These are phyloP conservation scores for Trichosanthes truncata DNA, from an alignment of 306 rosid genomes.

Conservation along the genomic window DNA sequence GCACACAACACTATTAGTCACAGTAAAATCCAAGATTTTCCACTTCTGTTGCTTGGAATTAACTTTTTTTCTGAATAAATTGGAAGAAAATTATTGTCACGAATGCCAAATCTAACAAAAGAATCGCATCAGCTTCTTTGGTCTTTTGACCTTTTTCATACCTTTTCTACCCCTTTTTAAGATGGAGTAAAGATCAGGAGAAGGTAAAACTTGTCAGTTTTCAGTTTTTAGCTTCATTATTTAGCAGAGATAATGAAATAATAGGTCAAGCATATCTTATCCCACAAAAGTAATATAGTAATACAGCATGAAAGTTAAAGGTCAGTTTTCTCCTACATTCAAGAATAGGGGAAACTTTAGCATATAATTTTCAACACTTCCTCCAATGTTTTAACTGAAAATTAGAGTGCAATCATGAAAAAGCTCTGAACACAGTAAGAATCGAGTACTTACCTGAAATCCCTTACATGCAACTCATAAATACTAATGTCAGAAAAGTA, in stretches of 20 bases:
- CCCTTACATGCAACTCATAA: constrained; percentile 83
- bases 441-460: constrained; percentile 56
- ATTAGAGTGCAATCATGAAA: background rate
- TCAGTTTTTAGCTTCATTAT: background rate
- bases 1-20: background rate
- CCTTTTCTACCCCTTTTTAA: background rate
- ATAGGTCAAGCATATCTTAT: background rate
- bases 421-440: constrained; percentile 5
- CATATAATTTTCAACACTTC: background rate
- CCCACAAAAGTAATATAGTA: background rate
- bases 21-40: background rate
- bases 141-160: background rate
- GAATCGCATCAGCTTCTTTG: background rate
- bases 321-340: background rate
- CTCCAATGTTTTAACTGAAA: background rate
- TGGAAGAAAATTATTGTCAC: background rate
- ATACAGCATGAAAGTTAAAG: background rate
- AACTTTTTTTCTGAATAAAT: background rate
- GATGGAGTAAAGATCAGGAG: background rate
- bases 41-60: background rate
- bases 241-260: background rate
- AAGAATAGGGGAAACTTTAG: background rate
- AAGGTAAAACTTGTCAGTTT: background rate
- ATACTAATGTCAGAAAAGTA: constrained; percentile 79
- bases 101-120: background rate